Evolutionary conservation across 106 monocot genomes (phyloP).

Genomic region (Hemerocallis citrina): DNA sequence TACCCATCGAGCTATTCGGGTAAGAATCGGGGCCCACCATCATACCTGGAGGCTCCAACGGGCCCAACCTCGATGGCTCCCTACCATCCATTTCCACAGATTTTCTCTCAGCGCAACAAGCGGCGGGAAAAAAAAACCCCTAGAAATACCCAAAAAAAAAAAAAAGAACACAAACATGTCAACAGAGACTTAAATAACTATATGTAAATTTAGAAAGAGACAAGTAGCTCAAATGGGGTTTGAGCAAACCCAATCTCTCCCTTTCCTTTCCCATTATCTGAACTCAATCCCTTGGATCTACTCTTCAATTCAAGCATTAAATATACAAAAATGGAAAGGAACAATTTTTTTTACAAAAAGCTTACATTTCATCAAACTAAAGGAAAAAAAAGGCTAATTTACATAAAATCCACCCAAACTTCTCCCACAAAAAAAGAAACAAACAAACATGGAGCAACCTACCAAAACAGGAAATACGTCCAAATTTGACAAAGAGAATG

Average conservation of each 20-base stretch:
- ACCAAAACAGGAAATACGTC: no score
- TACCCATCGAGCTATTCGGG: slow-evolving; percentile 13
- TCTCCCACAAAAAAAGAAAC: neutral
- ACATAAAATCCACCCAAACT: neutral
- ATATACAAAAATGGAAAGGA: neutral
- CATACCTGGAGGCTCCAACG: slow-evolving; percentile 23
- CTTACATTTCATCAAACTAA: neutral
- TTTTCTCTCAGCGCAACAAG: no score
- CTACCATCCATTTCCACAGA: slow-evolving; percentile 25
- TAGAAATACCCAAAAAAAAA: neutral
- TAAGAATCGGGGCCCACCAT: slow-evolving; percentile 18
- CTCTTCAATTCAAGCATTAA: neutral
- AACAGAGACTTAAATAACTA: neutral
- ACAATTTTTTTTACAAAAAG: no score
- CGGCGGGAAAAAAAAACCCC: neutral
- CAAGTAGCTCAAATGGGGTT: no score
- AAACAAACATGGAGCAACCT: no score
- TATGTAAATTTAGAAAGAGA: no score
- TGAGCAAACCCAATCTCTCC: neutral
- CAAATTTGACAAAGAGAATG: neutral
- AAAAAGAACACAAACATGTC: neutral
- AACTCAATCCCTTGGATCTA: no score
- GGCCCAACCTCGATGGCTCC: slow-evolving; percentile 19
- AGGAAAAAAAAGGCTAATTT: no score
- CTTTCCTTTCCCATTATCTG: no score